phyloP scores from a whole-genome alignment of 495 filamentous ascomycete species.

The Hypomontagnella submonticulosa region DNA sequence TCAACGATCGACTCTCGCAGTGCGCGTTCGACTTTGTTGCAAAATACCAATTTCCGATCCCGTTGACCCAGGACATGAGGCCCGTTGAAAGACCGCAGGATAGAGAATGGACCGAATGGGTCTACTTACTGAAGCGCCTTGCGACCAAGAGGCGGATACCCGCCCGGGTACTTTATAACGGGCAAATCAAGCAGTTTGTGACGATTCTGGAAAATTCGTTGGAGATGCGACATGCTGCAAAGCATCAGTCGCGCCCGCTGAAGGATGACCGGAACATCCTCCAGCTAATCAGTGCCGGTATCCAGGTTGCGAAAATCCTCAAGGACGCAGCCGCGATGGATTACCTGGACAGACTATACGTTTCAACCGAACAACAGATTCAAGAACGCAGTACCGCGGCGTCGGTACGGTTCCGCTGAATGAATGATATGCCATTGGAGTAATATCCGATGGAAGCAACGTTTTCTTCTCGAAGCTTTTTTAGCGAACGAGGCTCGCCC shows the following conservation, averaged over 20 bases:
- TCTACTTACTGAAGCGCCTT: constrained; percentile 84
- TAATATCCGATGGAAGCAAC: constrained; percentile 35
- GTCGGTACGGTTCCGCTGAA: constrained; percentile 57
- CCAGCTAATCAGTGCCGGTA: constrained; percentile 85
- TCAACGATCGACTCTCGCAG: constrained; percentile 85
- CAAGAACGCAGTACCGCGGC: constrained; percentile 67
- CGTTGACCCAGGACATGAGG: constrained; percentile 80
- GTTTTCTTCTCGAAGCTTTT: constrained; percentile 38
- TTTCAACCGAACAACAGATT: constrained; percentile 77
- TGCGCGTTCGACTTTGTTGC: constrained; percentile 91
- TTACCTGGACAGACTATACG: constrained; percentile 75
- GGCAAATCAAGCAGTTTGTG: constrained; percentile 88
- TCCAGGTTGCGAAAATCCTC: constrained; percentile 86
- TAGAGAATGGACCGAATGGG: constrained; percentile 93
- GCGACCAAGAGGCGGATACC: constrained; percentile 88
- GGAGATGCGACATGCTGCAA: constrained; percentile 86
- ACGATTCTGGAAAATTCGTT: constrained; percentile 84
- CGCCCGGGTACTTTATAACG: constrained; percentile 82
- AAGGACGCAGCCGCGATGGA: constrained; percentile 85
- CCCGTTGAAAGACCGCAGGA: constrained; percentile 81
- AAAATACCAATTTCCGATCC: constrained; percentile 89
- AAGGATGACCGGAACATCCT: constrained; percentile 93
- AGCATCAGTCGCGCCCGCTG: constrained; percentile 81
- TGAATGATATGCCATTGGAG: constrained; percentile 40
- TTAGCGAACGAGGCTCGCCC: constrained; percentile 32